Evolutionary conservation across 768 basidiomycete genomes (phyloP).

Genomic region (Amanita polypyramis): DNA sequence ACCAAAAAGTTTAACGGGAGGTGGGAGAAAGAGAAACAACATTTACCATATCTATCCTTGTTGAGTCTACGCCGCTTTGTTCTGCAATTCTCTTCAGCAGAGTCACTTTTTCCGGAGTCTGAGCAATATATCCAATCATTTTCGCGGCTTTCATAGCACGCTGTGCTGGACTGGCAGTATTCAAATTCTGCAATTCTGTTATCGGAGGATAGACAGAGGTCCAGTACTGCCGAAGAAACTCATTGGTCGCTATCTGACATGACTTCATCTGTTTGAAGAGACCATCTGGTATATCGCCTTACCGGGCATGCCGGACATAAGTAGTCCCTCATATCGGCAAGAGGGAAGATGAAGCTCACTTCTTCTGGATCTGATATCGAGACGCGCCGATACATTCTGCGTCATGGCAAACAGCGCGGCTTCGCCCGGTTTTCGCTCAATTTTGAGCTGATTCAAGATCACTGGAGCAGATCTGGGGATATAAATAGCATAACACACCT

Average conservation of each 20-base stretch:
- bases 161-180: slow-evolving; percentile 50
- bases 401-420: slow-evolving; percentile 68
- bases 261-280: slow-evolving; percentile 78
- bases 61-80: slow-evolving; percentile 49
- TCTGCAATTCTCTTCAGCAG: slow-evolving; percentile 60
- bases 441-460: slow-evolving; percentile 40
- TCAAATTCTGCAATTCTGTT: slow-evolving; percentile 41
- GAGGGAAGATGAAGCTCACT: slow-evolving; percentile 30
- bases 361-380: slow-evolving; percentile 57
- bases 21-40: background rate
- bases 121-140: slow-evolving; percentile 77
- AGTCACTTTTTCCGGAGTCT: slow-evolving; percentile 74
- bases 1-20: background rate
- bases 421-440: slow-evolving; percentile 60
- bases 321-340: background rate
- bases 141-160: slow-evolving; percentile 71
- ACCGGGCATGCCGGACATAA: slow-evolving; percentile 3
- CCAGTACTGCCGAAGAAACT: slow-evolving; percentile 97
- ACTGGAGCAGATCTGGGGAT: background rate
- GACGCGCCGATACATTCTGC: slow-evolving; percentile 60
- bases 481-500: slow-evolving; percentile 28
- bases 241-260: slow-evolving; percentile 88
- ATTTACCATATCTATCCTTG: slow-evolving; percentile 55
- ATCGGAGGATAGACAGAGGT: slow-evolving; percentile 71
- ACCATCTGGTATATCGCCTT: slow-evolving; percentile 73